A percentile compares a stretch with the other conserved stretches of the same genome.
Evolutionary conservation across 2,329 filamentous ascomycete genomes (phyloP).

Genomic region (Simplicillium aogashimaense): DNA sequence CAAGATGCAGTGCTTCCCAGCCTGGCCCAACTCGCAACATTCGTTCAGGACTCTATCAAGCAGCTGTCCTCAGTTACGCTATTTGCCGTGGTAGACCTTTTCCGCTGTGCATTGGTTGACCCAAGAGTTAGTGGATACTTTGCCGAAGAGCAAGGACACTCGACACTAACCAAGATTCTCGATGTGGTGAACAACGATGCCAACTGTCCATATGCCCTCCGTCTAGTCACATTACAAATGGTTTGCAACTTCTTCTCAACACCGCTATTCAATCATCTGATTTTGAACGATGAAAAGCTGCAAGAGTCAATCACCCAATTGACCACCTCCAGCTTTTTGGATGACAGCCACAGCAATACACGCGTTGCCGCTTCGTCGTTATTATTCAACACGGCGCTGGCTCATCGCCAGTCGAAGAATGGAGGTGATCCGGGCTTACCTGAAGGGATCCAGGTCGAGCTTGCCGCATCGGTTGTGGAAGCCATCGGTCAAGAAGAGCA

Average conservation of each 20-base stretch:
- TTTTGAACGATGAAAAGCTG: slow-evolving; percentile 42
- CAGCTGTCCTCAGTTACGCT: slow-evolving; percentile 53
- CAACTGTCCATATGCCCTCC: slow-evolving; percentile 66
- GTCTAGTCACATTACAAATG: slow-evolving; percentile 75
- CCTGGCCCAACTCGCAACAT: slow-evolving; percentile 52
- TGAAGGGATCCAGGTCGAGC: slow-evolving; percentile 66
- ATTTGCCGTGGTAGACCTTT: slow-evolving; percentile 79
- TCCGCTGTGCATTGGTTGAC: slow-evolving; percentile 69
- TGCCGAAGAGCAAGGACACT: slow-evolving; percentile 61
- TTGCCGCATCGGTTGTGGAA: slow-evolving; percentile 73
- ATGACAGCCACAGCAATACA: slow-evolving; percentile 62
- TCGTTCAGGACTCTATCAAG: slow-evolving; percentile 45
- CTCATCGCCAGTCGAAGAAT: slow-evolving; percentile 55
- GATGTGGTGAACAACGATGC: slow-evolving; percentile 45
- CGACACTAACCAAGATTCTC: slow-evolving; percentile 53
- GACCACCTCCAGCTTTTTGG: slow-evolving; percentile 68
- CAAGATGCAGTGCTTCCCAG: slow-evolving; percentile 63
- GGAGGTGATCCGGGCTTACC: slow-evolving; percentile 48
- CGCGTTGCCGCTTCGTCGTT: slow-evolving; percentile 75
- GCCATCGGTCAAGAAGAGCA: slow-evolving; percentile 49
- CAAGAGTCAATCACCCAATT: slow-evolving; percentile 54
- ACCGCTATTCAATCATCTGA: slow-evolving; percentile 56
- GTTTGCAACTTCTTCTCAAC: slow-evolving; percentile 78
- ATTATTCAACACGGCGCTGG: slow-evolving; percentile 69
- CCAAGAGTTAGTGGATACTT: slow-evolving; percentile 72